Base-by-base conservation (phyloP, 2,329 filamentous ascomycete species). In the Arthrobotrys pseudoclavata region DNA sequence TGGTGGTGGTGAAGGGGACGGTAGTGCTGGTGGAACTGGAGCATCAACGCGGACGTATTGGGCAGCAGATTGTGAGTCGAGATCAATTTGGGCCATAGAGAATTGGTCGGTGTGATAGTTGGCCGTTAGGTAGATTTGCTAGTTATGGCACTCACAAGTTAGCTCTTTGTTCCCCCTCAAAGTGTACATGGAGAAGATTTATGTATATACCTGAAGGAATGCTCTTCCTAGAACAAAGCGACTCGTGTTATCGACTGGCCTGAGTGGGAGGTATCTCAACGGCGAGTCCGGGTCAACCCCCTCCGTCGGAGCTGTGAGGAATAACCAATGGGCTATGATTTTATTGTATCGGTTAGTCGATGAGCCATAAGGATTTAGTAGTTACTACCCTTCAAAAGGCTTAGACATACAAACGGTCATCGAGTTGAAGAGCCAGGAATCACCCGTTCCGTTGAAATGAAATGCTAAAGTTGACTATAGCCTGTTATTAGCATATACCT, bases 101-200 rank as follows among this genome's bases (percentile, higher is more conserved):
- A 77, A 77, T 7, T 62, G 10, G 48, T 62, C 40, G 6, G 52
- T 77, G 61, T 63, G 52, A 24, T 77, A 77, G 53, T 77, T 77
- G 10, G 74, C 74, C 7, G 61, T 68, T 1, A 77, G 26, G 18
- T 77, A 77, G 22, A 77, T 77, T 77, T 77, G 74, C 74, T 77
- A 20, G 34, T 22, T 40, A 7, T 29, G 4, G 20, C 12, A 18
- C 9, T 12, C n/a, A 37, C 5, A 37, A 2, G 20, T 60, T 42
- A 60, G 55, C 10, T 24, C 18, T 53, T 7, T 57, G 6, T 1
- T 57, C n/a, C 1, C n/a, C 18, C 4, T 40, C 9, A 26, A 10
- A 5, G 37, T 24, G 2, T 61, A 5, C n/a, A 62, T 3, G 24
- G n/a, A 9, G 31, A 34, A 9, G 7, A 34, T 34, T 10, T 10